These are phyloP conservation scores for Boeremia lycopersici DNA, from an alignment of 2,329 filamentous ascomycete species.

Conservation along the genomic window DNA sequence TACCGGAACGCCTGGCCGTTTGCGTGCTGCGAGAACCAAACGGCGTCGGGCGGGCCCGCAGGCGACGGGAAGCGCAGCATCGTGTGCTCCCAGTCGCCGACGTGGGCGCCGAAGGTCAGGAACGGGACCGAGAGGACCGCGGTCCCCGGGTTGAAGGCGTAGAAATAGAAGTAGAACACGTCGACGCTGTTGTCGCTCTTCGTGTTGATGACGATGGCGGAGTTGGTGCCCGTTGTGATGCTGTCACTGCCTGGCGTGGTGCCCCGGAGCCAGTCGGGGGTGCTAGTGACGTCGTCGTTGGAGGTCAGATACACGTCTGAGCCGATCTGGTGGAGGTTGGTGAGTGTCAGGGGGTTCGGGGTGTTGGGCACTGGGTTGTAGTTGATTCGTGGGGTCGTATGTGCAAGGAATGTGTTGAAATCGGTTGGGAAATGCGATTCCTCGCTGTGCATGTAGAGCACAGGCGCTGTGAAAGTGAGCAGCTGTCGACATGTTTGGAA, in stretches of 20 bases:
- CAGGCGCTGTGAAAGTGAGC: conserved; percentile 45
- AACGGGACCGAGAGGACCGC: conserved; percentile 49
- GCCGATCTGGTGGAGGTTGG: conserved; percentile 53
- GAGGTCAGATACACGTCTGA: conserved; percentile 54
- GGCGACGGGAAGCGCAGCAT: conserved; percentile 69
- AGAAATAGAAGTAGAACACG: conserved; percentile 69
- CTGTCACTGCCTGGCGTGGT: conserved; percentile 58
- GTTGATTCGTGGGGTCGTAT: conserved; percentile 49
- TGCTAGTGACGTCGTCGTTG: conserved; percentile 49
- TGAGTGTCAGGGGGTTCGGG: conserved; percentile 46
- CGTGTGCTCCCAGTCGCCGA: conserved; percentile 71
- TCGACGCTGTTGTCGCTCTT: conserved; percentile 61
- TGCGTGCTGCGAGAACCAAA: conserved; percentile 70
- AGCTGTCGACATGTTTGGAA: not conserved
- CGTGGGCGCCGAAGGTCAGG: conserved; percentile 63
- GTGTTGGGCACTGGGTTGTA: conserved; percentile 43
- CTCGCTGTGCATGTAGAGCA: conserved; percentile 52
- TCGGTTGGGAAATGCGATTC: conserved; percentile 55
- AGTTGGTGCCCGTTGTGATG: conserved; percentile 58
- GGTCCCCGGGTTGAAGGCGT: conserved; percentile 63
- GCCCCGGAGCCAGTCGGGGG: conserved; percentile 56
- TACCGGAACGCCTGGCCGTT: conserved; percentile 69
- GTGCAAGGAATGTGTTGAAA: conserved; percentile 48
- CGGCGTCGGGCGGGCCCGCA: conserved; percentile 51
- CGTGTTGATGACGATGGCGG: conserved; percentile 63